Evolutionary conservation across 208 protist genomes (phyloP), one percentile per base, ranked within the genome.

Genomic region (Wallacemonas sp.): DNA sequence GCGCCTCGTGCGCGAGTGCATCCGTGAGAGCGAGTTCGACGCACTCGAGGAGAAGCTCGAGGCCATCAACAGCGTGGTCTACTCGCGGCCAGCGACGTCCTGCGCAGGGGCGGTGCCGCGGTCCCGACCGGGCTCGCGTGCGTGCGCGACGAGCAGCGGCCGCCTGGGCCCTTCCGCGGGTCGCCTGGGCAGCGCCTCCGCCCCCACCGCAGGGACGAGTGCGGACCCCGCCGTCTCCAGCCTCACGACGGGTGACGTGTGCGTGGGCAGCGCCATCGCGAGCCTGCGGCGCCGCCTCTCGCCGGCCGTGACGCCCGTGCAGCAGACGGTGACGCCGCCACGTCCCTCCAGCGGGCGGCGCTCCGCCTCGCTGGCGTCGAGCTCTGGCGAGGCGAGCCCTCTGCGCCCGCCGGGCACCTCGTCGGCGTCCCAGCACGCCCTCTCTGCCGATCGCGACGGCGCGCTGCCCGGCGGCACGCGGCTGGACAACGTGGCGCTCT

Each of bases 21-120:
- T 93, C 57, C 90, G 87, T 3, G 79, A 87, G 36, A 84, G 54
- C 49, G 81, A 83, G 18, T 70, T 74, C 57, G 89, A 93, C 50
- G 57, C 70, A 1, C 77, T 95, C 10, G 71, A 77, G 18, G 67
- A 73, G 22, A 75, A 80, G 0, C 61, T 92, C 1, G 81, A 81
- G 16, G 73, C 69, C 28, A 66, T 72, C 20, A 88, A 83, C 45
- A 55, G 61, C 8, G 63, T n/a, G 7, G 22, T 85, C 10, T 93
- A 86, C 73, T 74, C 77, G 25, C 76, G 90, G 1, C 85, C 84
- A 2, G 81, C 84, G 2, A 91, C 85, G 28, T 92, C 85, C 25
- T 86, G 74, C 74, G 48, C 33, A n/a, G 82, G 79, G 11, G 76
- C 80, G 3, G 77, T 81, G 18, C 72, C 57, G 0, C 75, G 73